Conservation (phyloP, 2,329 filamentous ascomycete species). For the Byssothecium circinans region DNA sequence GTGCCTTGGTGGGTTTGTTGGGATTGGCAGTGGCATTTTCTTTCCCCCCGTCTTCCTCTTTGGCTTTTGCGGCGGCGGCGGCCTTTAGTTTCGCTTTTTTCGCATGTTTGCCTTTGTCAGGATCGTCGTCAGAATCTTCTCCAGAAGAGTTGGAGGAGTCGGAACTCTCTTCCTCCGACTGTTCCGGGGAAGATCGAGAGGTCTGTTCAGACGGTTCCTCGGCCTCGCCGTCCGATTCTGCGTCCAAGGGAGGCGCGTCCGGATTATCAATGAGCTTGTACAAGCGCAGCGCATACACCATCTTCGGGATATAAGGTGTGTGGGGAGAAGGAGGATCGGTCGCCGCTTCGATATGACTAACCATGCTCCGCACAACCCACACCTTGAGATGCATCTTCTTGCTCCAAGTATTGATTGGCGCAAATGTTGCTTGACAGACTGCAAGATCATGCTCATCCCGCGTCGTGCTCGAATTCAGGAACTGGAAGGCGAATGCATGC, state of each 20-base stretch:
- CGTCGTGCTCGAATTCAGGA: conserved; percentile 6
- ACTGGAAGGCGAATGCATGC: conserved; percentile 5
- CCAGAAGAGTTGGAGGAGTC: neutral
- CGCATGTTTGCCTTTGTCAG: conserved; percentile 2
- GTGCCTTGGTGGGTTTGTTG: neutral
- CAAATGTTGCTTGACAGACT: conserved; percentile 7
- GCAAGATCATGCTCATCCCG: conserved; percentile 17
- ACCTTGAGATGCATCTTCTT: conserved; percentile 16
- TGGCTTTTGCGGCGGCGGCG: neutral
- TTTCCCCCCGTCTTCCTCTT: neutral
- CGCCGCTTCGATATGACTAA: conserved; percentile 13
- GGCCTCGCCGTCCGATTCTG: neutral
- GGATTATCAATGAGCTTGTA: conserved; percentile 17
- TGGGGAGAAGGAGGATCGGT: neutral
- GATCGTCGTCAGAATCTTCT: conserved; percentile 1
- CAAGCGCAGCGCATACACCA: conserved; percentile 24
- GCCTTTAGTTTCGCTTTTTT: conserved; percentile 2
- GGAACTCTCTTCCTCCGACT: neutral
- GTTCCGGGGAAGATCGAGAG: no score
- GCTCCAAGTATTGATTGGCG: conserved; percentile 12
- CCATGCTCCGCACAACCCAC: conserved; percentile 20
- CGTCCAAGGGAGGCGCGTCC: neutral
- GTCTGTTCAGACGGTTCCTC: neutral
- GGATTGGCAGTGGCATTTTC: neutral
- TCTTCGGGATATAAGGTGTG: conserved; percentile 20